Evolutionary conservation across 2,329 filamentous ascomycete genomes (phyloP).

Genomic region (Exophiala oligosperma): DNA sequence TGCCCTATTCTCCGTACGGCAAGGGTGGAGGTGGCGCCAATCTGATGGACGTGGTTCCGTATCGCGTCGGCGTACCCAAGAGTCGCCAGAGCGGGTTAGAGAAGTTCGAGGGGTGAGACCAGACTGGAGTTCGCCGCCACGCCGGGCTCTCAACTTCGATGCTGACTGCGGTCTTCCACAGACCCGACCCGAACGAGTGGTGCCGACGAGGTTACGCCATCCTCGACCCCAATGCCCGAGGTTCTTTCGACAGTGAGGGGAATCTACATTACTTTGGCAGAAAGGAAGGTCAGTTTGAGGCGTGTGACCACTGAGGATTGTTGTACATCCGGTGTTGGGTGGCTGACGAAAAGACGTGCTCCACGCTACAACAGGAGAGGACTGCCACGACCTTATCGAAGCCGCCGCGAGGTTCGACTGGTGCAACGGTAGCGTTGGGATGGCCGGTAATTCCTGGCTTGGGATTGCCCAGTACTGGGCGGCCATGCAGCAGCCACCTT

Average conservation of each 20-base stretch:
- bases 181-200: conserved; percentile 33
- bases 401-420: conserved; percentile 43
- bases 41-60: conserved; percentile 29
- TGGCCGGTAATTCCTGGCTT: conserved; percentile 47
- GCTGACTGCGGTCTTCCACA: too few relatives aligned
- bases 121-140: too few relatives aligned
- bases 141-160: too few relatives aligned
- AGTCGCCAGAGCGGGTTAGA: conserved; percentile 4
- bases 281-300: too few relatives aligned
- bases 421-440: conserved; percentile 46
- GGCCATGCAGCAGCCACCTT: conserved; percentile 43
- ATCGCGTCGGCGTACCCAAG: conserved; percentile 14
- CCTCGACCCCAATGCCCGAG: conserved; percentile 32
- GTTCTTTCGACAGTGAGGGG: conserved; percentile 30
- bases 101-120: conserved; percentile 24
- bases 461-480: conserved; percentile 46
- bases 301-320: too few relatives aligned
- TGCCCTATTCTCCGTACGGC: conserved; percentile 4
- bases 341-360: too few relatives aligned
- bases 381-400: conserved; percentile 48
- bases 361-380: conserved; percentile 38
- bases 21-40: conserved; percentile 25
- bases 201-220: conserved; percentile 32
- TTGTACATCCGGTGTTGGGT: too few relatives aligned
- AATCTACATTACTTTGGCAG: conserved; percentile 32